phyloP scores from a whole-genome alignment of 768 basidiomycete species.

The Ramaria sp. region DNA sequence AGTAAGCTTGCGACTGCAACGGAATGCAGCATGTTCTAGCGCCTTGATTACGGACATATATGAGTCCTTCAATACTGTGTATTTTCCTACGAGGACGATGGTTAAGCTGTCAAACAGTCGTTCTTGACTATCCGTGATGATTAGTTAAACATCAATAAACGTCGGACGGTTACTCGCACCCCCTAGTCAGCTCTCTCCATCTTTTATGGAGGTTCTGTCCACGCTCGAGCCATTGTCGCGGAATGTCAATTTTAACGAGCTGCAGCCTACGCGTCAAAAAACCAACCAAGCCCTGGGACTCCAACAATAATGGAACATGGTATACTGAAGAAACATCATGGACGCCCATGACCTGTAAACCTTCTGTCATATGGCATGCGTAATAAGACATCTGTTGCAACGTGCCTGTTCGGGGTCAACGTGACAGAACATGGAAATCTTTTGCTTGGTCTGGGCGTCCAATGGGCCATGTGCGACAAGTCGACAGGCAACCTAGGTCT shows the following conservation, averaged over 20 bases:
- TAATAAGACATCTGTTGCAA: not conserved
- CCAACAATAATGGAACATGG: constrained; percentile 87
- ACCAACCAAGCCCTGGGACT: constrained; percentile 83
- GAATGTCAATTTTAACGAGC: constrained; percentile 39
- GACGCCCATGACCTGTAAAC: constrained; percentile 68
- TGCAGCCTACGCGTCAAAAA: constrained; percentile 79
- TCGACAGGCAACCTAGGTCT: constrained; percentile 79
- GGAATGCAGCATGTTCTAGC: constrained; percentile 92
- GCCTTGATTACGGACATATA: constrained; percentile 98
- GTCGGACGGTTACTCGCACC: constrained; percentile 35
- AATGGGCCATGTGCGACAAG: constrained; percentile 70
- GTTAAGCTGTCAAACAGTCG: constrained; percentile 80
- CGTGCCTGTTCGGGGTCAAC: constrained; percentile 63
- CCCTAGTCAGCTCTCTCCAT: constrained; percentile 78
- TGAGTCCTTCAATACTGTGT: constrained; percentile 92
- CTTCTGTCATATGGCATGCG: not conserved
- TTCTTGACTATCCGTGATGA: constrained; percentile 57
- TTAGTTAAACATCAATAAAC: constrained; percentile 6
- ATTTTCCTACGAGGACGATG: constrained; percentile 93
- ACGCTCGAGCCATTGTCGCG: constrained; percentile 42
- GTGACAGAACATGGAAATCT: constrained; percentile 99
- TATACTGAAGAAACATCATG: constrained; percentile 96
- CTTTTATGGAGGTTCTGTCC: constrained; percentile 56
- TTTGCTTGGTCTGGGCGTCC: constrained; percentile 78
- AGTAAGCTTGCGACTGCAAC: constrained; percentile 73